Evolutionary conservation across 306 rosid species (phyloP).

Genomic region (Mimosa pudica): DNA sequence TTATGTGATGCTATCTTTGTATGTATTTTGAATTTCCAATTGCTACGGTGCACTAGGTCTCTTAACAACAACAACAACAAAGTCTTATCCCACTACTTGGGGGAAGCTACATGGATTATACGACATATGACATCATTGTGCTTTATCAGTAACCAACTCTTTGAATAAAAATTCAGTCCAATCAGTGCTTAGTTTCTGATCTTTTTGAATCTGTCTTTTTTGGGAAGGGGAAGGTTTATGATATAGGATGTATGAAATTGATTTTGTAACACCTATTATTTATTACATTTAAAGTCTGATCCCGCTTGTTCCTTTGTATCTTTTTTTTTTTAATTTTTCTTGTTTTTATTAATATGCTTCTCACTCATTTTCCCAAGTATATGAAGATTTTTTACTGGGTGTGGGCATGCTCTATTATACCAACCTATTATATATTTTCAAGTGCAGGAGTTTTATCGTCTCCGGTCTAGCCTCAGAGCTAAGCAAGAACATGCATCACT

Average conservation of each 20-base stretch:
- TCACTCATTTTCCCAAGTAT: background rate
- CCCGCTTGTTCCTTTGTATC: background rate
- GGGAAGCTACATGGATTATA: too few species aligned
- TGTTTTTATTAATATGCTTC: background rate
- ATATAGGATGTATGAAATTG: background rate
- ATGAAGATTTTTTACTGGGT: background rate
- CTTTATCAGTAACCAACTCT: too few species aligned
- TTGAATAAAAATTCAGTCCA: background rate
- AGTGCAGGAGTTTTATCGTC: constrained; percentile 97
- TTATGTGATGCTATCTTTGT: constrained; percentile 19
- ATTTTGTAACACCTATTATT: constrained; percentile 2
- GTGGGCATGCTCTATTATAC: constrained; percentile 29
- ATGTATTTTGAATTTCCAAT: constrained; percentile 14
- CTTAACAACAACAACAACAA: background rate
- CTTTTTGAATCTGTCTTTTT: background rate
- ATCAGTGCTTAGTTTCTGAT: background rate
- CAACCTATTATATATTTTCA: constrained; percentile 50
- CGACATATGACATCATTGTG: too few species aligned
- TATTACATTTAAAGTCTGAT: background rate
- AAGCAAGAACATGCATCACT: constrained; percentile 96
- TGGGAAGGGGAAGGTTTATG: background rate
- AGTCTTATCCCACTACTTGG: too few species aligned
- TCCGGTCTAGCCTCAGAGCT: constrained; percentile 80
- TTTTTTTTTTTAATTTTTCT: background rate
- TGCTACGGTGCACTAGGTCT: constrained; percentile 8